A percentile compares a stretch with the other conserved stretches of the same genome.
Conservation (phyloP, 495 filamentous ascomycete genomes). For the Aspergillus bridgeri region DNA sequence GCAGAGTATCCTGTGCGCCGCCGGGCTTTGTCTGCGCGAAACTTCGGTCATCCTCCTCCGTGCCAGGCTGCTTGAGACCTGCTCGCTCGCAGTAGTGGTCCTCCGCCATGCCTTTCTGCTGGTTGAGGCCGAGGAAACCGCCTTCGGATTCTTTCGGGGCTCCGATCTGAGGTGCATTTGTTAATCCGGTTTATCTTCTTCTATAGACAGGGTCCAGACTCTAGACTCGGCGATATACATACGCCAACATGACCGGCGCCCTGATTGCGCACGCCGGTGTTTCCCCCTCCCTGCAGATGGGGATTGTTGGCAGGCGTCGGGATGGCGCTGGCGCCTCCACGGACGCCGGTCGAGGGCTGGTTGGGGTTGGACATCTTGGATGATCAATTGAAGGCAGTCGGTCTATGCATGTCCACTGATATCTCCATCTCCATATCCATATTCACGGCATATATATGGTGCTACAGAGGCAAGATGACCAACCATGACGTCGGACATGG, state of each 20-base stretch:
- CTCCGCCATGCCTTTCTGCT: conserved; percentile 34
- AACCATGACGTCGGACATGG: background rate
- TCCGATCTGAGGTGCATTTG: conserved; percentile 13
- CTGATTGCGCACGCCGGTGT: background rate
- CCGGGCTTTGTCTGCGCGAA: conserved; percentile 37
- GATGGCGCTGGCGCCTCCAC: conserved; percentile 25
- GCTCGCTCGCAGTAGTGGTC: conserved; percentile 20
- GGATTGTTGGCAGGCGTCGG: conserved; percentile 37
- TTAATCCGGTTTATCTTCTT: background rate
- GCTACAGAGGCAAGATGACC: too few relatives aligned
- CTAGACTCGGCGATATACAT: background rate
- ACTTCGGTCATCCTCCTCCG: conserved; percentile 37
- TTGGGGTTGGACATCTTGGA: conserved; percentile 14
- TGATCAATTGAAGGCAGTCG: too few relatives aligned
- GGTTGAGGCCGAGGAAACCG: conserved; percentile 25
- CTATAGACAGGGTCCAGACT: background rate
- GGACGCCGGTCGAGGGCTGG: conserved; percentile 16
- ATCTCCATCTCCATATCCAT: background rate
- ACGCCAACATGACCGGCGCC: background rate
- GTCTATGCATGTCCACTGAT: too few relatives aligned
- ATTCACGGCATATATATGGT: background rate
- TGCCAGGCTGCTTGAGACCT: conserved; percentile 20
- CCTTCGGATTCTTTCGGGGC: conserved; percentile 27
- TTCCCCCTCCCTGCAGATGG: background rate
- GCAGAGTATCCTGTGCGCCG: conserved; percentile 30